Conservation (phyloP, 768 basidiomycete species). For the Trametes cingulata region DNA sequence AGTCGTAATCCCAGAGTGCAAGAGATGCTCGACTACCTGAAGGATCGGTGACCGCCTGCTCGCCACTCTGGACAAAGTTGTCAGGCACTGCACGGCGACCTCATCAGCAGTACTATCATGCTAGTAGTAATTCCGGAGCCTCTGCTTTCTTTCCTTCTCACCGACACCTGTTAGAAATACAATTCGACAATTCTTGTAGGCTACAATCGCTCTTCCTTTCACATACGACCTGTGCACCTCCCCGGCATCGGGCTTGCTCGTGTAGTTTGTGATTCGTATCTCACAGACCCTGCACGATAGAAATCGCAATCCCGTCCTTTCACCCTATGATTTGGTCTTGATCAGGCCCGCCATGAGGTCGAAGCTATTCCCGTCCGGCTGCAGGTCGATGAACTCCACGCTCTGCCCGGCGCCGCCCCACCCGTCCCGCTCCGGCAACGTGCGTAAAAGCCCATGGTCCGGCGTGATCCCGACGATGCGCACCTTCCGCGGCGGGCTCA, state of each 20-base stretch:
- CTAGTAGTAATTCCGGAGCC: too few relatives aligned
- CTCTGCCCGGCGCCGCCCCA: constrained; percentile 31
- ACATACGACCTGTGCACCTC: too few relatives aligned
- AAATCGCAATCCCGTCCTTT: background rate
- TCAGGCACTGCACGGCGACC: too few relatives aligned
- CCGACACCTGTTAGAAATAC: too few relatives aligned
- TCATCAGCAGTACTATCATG: too few relatives aligned
- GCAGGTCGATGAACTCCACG: constrained; percentile 77
- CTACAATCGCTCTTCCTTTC: too few relatives aligned
- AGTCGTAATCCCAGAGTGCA: constrained; percentile 14
- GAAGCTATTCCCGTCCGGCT: constrained; percentile 97
- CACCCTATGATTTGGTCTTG: constrained; percentile 42
- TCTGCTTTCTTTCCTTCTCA: too few relatives aligned
- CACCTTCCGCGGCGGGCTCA: constrained; percentile 64
- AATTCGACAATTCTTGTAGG: too few relatives aligned
- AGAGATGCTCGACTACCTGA: constrained; percentile 18
- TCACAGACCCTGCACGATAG: too few relatives aligned
- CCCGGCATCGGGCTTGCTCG: too few relatives aligned
- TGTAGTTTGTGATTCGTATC: too few relatives aligned
- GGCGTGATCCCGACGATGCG: constrained; percentile 84
- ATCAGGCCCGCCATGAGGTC: constrained; percentile 92
- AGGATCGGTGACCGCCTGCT: constrained; percentile 19
- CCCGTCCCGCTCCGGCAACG: constrained; percentile 56
- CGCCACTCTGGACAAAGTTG: too few relatives aligned
- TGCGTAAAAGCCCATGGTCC: constrained; percentile 86